Conservation (phyloP, 2,329 filamentous ascomycete genomes). For the Colletotrichum shisoi region DNA sequence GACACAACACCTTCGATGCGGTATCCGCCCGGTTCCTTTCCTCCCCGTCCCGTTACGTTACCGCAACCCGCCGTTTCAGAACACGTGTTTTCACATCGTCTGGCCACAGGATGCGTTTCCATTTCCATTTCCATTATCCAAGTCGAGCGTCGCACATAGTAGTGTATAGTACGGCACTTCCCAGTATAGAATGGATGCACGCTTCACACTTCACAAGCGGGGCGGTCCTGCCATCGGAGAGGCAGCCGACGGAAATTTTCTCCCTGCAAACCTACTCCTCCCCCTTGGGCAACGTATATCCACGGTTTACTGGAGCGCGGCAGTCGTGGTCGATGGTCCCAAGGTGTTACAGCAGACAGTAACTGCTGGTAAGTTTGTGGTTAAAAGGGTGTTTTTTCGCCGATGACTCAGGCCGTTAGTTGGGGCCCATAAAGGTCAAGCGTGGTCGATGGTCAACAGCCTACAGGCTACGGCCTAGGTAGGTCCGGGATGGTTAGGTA, state of each 20-base stretch:
- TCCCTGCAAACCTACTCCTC: conserved; percentile 18
- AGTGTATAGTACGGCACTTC: too few relatives aligned
- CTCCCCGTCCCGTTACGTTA: conserved; percentile 19
- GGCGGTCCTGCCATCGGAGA: conserved; percentile 23
- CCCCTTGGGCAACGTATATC: background rate
- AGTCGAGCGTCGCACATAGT: background rate
- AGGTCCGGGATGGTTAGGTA: background rate
- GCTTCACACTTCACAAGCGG: conserved; percentile 17
- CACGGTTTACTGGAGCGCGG: background rate
- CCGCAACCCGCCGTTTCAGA: conserved; percentile 14
- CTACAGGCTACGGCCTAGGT: background rate
- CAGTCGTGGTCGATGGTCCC: background rate
- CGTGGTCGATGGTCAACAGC: background rate
- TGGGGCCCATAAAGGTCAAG: too few relatives aligned
- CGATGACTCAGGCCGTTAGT: too few relatives aligned
- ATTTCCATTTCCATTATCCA: background rate
- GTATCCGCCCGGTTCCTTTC: conserved; percentile 24
- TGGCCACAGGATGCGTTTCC: conserved; percentile 14
- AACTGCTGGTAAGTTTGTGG: too few relatives aligned
- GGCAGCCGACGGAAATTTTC: conserved; percentile 31
- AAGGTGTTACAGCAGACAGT: too few relatives aligned
- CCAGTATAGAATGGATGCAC: background rate
- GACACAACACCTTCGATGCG: conserved; percentile 15
- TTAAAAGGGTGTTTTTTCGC: too few relatives aligned
- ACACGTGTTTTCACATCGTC: conserved; percentile 31